Base-by-base conservation (phyloP, 2,329 filamentous ascomycete species). In the Fusarium sp. region DNA sequence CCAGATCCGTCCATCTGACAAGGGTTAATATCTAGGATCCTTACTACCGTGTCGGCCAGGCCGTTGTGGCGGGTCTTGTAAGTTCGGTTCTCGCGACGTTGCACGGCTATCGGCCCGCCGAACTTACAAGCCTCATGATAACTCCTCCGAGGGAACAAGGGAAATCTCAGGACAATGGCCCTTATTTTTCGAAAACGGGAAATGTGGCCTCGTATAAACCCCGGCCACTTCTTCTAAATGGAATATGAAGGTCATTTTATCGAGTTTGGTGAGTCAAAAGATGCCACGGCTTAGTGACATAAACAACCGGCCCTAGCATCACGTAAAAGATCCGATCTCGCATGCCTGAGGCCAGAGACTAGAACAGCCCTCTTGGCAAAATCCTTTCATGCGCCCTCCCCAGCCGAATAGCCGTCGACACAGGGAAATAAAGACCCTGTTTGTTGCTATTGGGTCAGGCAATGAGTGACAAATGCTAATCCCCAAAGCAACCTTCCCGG, bases 281-380 rank as follows among this genome's bases (percentile, higher is more conserved):
- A 54, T n/a, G 27, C 6, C 20, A 11, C 50, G 27, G 50, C 18
- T 14, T 4, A 32, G 50, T 54, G 50, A 54, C 50, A 54, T 54
- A 54, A 54, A 9, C 6, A 54, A 11, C 50, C 50, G 50, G n/a
- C 6, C 18, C 27, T 27, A 20, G 18, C 50, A 54, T 54, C 50
- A 54, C 50, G 50, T 54, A 54, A 54, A 54, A 20, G 27, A 54
- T 20, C 50, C 50, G 50, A 54, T n/a, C 18, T 34, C 5, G 18
- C 50, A 54, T 34, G 27, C 48, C 48, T 32, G 18, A 20, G 48
- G n/a, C n/a, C n/a, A 52, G 48, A 54, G 50, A 54, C 50, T 32
- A 54, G 50, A 54, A 54, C 6, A 30, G 6, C 11, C 0, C 50
- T 54, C 50, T 54, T 34, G 27, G 50, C 11, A 5, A 54, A 30